A percentile compares a stretch with the other conserved stretches of the same genome.
Evolutionary conservation across 495 filamentous ascomycete species (phyloP).

Genomic region (Saxophila tyrrhenica): DNA sequence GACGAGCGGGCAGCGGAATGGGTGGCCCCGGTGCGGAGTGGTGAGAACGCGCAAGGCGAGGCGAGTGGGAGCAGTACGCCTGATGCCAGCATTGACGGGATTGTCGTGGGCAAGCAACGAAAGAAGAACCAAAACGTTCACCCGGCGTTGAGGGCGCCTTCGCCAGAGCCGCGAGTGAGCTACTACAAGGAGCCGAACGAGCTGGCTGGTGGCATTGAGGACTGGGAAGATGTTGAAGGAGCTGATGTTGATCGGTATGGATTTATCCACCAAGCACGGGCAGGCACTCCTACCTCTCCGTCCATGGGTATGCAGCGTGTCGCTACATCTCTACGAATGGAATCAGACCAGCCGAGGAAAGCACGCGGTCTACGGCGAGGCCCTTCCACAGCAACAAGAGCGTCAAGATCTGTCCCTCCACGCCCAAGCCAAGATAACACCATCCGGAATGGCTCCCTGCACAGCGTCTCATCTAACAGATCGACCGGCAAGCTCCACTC

Average conservation of each 20-base stretch:
- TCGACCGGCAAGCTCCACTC: slow-evolving; percentile 38
- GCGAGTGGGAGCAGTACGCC: slow-evolving; percentile 2
- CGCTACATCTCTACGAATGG: slow-evolving; percentile 52
- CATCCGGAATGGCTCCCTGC: slow-evolving; percentile 25
- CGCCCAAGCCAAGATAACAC: slow-evolving; percentile 36
- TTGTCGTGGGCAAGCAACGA: neutral
- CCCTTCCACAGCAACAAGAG: slow-evolving; percentile 31
- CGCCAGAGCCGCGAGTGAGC: slow-evolving; percentile 4
- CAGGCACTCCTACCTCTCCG: slow-evolving; percentile 13
- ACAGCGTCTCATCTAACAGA: slow-evolving; percentile 13
- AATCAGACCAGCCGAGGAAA: slow-evolving; percentile 51
- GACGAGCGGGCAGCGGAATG: slow-evolving; percentile 44
- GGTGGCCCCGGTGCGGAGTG: slow-evolving; percentile 18
- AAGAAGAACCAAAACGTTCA: neutral
- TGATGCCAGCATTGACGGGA: neutral
- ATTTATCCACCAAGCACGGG: slow-evolving; percentile 56
- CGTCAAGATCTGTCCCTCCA: slow-evolving; percentile 28
- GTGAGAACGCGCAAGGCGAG: neutral
- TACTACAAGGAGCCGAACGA: slow-evolving; percentile 41
- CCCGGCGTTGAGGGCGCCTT: neutral
- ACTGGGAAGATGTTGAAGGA: slow-evolving; percentile 88
- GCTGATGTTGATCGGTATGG: slow-evolving; percentile 86
- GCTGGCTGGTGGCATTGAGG: slow-evolving; percentile 78
- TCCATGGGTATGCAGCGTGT: slow-evolving; percentile 46
- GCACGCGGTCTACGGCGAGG: slow-evolving; percentile 44